Percentiles rank a stretch among this genome's conserved stretches.
Evolutionary conservation across 441 rosid genomes (phyloP).

Genomic region (Gossypium davidsonii): DNA sequence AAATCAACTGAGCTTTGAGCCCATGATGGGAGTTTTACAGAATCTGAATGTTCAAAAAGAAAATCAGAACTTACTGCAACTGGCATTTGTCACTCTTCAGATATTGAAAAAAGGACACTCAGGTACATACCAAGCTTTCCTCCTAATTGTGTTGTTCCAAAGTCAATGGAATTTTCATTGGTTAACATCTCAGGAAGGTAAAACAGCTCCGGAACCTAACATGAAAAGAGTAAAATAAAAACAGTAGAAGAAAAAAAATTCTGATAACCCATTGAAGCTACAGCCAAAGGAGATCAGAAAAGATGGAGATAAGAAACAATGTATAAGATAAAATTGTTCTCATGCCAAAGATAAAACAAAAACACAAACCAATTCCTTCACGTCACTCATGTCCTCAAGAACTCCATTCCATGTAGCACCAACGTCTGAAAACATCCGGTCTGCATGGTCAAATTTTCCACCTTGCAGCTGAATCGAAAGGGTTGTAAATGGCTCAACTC

Average conservation of each 20-base stretch:
- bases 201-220: constrained; percentile 98
- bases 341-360: constrained; percentile 15
- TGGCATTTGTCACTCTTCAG: constrained; percentile 14
- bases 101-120: constrained; percentile 14
- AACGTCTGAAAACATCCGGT: constrained; percentile 91
- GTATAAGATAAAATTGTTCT: constrained; percentile 3
- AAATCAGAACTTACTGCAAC: constrained; percentile 13
- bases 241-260: constrained; percentile 6
- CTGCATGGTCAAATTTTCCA: constrained; percentile 99
- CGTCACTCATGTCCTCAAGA: constrained; percentile 99
- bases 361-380: constrained; percentile 89
- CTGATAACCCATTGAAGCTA: constrained; percentile 7
- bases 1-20: constrained; percentile 92
- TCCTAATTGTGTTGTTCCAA: constrained; percentile 89
- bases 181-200: constrained; percentile 92
- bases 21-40: constrained; percentile 94
- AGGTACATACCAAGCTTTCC: constrained; percentile 76
- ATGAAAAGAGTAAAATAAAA: constrained; percentile 13
- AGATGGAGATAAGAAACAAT: constrained; percentile 17
- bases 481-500: constrained; percentile 97
- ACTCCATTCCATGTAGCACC: constrained; percentile 96
- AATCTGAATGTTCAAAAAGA: constrained; percentile 49
- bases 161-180: constrained; percentile 81
- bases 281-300: neutral
- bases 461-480: constrained; percentile 98